Conservation (phyloP, 306 rosid species). For the Crotalaria pallida region DNA sequence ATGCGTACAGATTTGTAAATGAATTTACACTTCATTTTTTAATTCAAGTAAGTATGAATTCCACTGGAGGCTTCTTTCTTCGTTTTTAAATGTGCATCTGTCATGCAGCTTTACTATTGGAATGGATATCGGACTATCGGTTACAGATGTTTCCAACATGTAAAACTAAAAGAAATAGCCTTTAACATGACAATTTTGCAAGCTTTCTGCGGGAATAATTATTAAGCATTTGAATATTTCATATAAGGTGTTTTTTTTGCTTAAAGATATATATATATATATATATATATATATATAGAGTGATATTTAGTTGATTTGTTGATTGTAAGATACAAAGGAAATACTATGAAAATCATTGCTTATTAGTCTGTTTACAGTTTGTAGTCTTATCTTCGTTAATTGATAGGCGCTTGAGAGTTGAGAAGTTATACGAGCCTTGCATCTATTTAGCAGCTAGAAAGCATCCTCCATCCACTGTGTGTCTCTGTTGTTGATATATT, state of each 20-base stretch:
- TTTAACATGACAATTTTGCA: neutral
- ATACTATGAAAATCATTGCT: neutral
- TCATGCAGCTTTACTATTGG: neutral
- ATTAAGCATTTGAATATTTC: neutral
- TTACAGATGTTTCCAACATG: too few species aligned
- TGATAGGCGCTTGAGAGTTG: neutral
- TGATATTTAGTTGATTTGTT: neutral
- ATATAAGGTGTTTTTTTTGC: too few species aligned
- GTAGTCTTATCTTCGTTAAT: neutral
- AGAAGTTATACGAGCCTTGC: neutral
- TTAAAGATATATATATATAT: too few species aligned
- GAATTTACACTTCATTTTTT: slow-evolving; percentile 3
- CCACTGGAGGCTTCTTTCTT: neutral
- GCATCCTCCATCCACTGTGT: neutral
- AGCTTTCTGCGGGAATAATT: neutral
- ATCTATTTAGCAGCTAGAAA: neutral
- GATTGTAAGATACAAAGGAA: neutral
- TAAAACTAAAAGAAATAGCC: neutral
- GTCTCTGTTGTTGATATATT: neutral
- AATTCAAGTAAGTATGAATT: neutral
- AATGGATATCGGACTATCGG: neutral
- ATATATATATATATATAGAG: too few species aligned
- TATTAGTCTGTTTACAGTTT: neutral
- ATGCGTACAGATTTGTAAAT: slow-evolving; percentile 5
- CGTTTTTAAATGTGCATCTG: neutral